Evolutionary conservation across 257 asterid genomes (phyloP).

Genomic region (Vinca minor): DNA sequence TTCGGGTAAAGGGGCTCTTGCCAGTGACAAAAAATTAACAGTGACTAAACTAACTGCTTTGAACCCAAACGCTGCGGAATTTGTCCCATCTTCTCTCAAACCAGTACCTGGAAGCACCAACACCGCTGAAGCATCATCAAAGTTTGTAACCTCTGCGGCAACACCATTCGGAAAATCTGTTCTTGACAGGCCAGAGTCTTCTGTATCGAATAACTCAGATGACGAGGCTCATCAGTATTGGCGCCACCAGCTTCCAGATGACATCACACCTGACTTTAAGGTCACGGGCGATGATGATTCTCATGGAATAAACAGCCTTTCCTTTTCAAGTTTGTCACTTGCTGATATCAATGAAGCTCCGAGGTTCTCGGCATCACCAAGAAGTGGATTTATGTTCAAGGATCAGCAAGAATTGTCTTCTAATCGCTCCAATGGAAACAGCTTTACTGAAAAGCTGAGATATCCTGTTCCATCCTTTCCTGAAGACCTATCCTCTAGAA

Average conservation of each 20-base stretch:
- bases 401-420: slow-evolving; percentile 45
- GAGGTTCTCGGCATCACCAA: slow-evolving; percentile 32
- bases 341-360: slow-evolving; percentile 41
- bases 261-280: slow-evolving; percentile 79
- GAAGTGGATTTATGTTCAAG: slow-evolving; percentile 42
- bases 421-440: slow-evolving; percentile 29
- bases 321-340: slow-evolving; percentile 56
- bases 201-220: slow-evolving; percentile 63
- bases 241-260: slow-evolving; percentile 87
- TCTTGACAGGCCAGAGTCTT: slow-evolving; percentile 64
- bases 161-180: slow-evolving; percentile 49
- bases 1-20: slow-evolving; percentile 49
- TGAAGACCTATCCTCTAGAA: slow-evolving; percentile 48
- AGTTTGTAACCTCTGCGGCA: slow-evolving; percentile 26
- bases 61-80: slow-evolving; percentile 92
- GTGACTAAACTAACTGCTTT: slow-evolving; percentile 45
- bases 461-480: slow-evolving; percentile 48
- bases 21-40: slow-evolving; percentile 48
- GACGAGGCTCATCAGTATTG: slow-evolving; percentile 83
- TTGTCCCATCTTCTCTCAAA: slow-evolving; percentile 66
- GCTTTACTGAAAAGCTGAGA: slow-evolving; percentile 36
- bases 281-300: slow-evolving; percentile 52
- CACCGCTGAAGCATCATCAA: slow-evolving; percentile 36
- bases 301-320: slow-evolving; percentile 48
- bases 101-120: slow-evolving; percentile 37